Evolutionary conservation across 2,329 filamentous ascomycete species (phyloP), one percentile per base, ranked within the genome.

Genomic region (Phyllosticta capitalensis): DNA sequence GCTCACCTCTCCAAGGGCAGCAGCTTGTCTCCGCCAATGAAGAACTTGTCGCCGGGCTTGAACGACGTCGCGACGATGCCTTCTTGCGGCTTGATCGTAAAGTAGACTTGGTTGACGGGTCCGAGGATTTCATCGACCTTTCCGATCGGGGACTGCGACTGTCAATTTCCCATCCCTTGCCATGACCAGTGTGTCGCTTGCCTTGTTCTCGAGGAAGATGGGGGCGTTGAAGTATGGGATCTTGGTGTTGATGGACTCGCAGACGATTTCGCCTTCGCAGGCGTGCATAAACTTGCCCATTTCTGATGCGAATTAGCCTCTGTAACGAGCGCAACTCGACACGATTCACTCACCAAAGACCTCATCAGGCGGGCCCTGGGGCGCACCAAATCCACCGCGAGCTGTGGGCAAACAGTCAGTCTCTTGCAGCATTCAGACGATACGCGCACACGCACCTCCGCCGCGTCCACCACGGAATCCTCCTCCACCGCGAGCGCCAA

Each of bases 161-260:
- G 64, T 73, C 63, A 72, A 67, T 58, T 54, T 58, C 48, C 20
- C 24, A 26, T 33, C 5, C 51, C 5, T 26, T 53, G 30, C 24
- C 45, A 9, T 50, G 45, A 55, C 21, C 67, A 28, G 63, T 55
- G 50, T 60, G 51, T 38, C 54, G 58, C 73, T 64, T 71, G 87
- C 88, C 83, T 97, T 99, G 82, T 97, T 99, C 83, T 97, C 92
- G 69, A 97, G 87, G 79, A 94, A 99, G 75, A 99, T 95, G 67
- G 91, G 91, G 63, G 94, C 94, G 81, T 96, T 97, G 87, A 99
- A 99, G 80, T 95, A 95, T 63, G 94, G 94, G 65, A 99, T 88
- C 79, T 97, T 97, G 68, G 88, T 80, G 81, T 96, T 97, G 76
- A 88, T 87, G 67, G 89, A 95, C 76, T 91, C 87, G 88, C 92